phyloP scores from a whole-genome alignment of 345 rosid species.

The Combretum micranthum region DNA sequence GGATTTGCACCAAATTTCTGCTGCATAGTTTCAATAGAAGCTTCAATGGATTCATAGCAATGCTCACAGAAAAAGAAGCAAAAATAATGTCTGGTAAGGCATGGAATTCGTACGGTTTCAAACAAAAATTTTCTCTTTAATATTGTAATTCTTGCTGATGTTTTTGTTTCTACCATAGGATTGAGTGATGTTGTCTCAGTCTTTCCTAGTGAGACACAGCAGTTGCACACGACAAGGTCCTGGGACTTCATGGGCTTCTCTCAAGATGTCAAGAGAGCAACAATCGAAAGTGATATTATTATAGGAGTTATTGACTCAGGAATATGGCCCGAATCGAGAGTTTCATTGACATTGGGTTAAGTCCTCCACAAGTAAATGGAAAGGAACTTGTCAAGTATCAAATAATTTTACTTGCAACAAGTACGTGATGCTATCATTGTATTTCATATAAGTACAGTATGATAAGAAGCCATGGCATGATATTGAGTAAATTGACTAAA shows the following conservation, averaged over 20 bases:
- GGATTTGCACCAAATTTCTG: too few species aligned
- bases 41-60: conserved; percentile 24
- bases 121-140: too few species aligned
- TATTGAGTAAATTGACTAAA: too few species aligned
- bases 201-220: conserved; percentile 19
- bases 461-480: too few species aligned
- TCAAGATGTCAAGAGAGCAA: not conserved
- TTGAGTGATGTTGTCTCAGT: conserved; percentile 31
- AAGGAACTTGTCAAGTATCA: conserved; percentile 14
- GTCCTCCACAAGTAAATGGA: conserved; percentile 26
- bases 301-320: conserved; percentile 22
- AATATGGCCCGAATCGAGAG: conserved; percentile 25
- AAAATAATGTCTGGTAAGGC: conserved; percentile 15
- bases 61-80: conserved; percentile 11
- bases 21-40: conserved; percentile 17
- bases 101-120: too few species aligned
- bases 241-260: conserved; percentile 34
- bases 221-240: conserved; percentile 30
- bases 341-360: conserved; percentile 13
- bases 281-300: conserved; percentile 14
- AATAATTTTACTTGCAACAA: conserved; percentile 53
- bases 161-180: conserved; percentile 6
- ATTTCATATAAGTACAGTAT: too few species aligned
- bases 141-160: too few species aligned
- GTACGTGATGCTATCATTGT: too few species aligned